phyloP scores from a whole-genome alignment of 169 alveolate genomes.

The Perkinsus olseni region DNA sequence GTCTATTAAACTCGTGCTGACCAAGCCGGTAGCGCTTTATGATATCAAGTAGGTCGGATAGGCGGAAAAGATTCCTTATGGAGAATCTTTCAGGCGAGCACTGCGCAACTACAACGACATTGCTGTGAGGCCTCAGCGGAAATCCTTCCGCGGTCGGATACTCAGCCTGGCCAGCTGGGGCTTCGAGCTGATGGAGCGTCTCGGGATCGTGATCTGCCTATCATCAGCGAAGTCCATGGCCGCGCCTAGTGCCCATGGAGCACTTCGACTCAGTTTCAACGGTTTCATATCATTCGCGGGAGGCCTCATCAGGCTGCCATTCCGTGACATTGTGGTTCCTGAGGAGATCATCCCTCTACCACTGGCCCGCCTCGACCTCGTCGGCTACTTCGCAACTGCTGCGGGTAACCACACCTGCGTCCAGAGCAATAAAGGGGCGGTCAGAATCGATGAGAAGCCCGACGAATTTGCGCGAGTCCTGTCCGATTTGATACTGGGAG shows the following conservation, averaged over 20 bases:
- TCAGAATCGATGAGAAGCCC: neutral
- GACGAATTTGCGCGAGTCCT: neutral
- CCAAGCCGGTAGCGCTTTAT: too few relatives aligned
- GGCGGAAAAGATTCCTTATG: too few relatives aligned
- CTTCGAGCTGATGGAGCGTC: neutral
- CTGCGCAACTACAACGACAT: neutral
- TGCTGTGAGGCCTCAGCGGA: neutral
- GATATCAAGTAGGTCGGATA: too few relatives aligned
- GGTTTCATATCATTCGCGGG: neutral
- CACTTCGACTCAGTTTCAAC: neutral
- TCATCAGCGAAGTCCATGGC: neutral
- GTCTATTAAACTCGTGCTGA: too few relatives aligned
- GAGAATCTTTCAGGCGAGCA: neutral
- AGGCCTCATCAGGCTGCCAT: neutral
- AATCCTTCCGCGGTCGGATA: neutral
- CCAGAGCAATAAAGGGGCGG: neutral
- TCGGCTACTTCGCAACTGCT: neutral
- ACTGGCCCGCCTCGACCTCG: neutral
- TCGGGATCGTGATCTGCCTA: neutral
- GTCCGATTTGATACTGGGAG: neutral
- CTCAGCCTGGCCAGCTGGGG: neutral
- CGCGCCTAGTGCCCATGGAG: neutral
- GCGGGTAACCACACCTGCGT: neutral
- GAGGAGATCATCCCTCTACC: neutral
- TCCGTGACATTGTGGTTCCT: neutral